Percentiles rank a stretch among this genome's conserved stretches.
phyloP scores from a whole-genome alignment of 495 filamentous ascomycete genomes.

The Aspergillus avenaceus region DNA sequence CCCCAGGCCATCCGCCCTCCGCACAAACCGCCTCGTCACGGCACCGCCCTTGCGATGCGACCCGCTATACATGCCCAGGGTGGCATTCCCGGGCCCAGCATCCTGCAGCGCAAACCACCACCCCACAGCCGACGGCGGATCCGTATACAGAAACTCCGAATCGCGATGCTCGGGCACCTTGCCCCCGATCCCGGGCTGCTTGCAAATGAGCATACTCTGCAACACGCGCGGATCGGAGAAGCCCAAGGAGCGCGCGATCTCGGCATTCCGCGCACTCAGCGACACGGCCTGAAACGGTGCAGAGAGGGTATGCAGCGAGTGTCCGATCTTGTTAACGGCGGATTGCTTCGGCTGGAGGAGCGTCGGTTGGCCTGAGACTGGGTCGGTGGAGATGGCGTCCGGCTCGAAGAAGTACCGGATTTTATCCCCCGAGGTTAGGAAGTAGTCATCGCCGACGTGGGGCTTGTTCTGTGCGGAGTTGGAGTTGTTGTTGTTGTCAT shows the following conservation, averaged over 20 bases:
- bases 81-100: slow-evolving; percentile 77
- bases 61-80: slow-evolving; percentile 77
- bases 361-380: slow-evolving; percentile 33
- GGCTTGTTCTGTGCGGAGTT: slow-evolving; percentile 14
- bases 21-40: slow-evolving; percentile 70
- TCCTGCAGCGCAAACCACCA: slow-evolving; percentile 98
- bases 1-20: slow-evolving; percentile 47
- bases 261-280: slow-evolving; percentile 49
- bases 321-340: slow-evolving; percentile 96
- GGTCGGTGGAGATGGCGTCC: slow-evolving; percentile 48
- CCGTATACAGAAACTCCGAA: slow-evolving; percentile 86
- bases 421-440: slow-evolving; percentile 82
- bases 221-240: slow-evolving; percentile 72
- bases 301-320: slow-evolving; percentile 75
- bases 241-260: slow-evolving; percentile 65
- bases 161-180: slow-evolving; percentile 87
- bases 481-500: slow-evolving; percentile 34
- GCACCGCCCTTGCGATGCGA: slow-evolving; percentile 57
- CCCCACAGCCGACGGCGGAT: slow-evolving; percentile 84
- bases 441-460: slow-evolving; percentile 95
- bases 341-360: slow-evolving; percentile 72
- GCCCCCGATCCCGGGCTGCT: slow-evolving; percentile 93
- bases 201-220: slow-evolving; percentile 98
- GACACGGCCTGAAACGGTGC: slow-evolving; percentile 64
- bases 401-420: slow-evolving; percentile 97